phyloP scores from a whole-genome alignment of 2,329 filamentous ascomycete genomes.

The Dothiorella sarmentorum region DNA sequence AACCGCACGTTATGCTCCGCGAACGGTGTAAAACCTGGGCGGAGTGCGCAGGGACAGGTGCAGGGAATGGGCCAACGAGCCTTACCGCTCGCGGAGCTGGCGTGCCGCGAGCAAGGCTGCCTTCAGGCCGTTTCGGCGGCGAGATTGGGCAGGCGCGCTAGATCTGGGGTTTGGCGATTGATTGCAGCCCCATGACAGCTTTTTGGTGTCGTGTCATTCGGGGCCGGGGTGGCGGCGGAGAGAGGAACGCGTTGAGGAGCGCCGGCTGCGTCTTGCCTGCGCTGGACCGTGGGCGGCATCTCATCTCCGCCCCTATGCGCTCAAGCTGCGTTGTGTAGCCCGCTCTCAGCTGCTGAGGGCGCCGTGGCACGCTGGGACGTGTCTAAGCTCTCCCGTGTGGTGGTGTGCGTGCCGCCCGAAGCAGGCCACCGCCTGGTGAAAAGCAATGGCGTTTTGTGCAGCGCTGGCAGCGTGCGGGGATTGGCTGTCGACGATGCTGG shows the following conservation, averaged over 20 bases:
- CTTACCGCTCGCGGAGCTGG: conserved; percentile 11
- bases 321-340: conserved; percentile 1
- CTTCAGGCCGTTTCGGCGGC: not conserved
- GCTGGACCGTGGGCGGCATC: conserved; percentile 9
- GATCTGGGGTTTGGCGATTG: conserved; percentile 15
- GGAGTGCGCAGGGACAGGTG: conserved; percentile 7
- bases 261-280: not conserved
- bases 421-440: conserved; percentile 9
- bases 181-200: not conserved
- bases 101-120: conserved; percentile 10
- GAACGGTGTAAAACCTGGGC: conserved; percentile 13
- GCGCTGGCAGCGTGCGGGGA: conserved; percentile 18
- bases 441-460: conserved; percentile 17
- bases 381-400: not conserved
- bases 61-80: conserved; percentile 11
- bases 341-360: not conserved
- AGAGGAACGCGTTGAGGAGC: conserved; percentile 11
- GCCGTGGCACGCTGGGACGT: conserved; percentile 14
- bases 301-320: conserved; percentile 13
- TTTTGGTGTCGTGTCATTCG: conserved; percentile 11
- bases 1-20: conserved; percentile 10
- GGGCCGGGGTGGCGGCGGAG: conserved; percentile 10
- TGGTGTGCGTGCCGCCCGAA: conserved; percentile 10
- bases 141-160: conserved; percentile 15
- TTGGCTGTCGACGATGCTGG: conserved; percentile 20